phyloP scores from a whole-genome alignment of 1,139 yeast genomes.

The Pichia sp. region DNA sequence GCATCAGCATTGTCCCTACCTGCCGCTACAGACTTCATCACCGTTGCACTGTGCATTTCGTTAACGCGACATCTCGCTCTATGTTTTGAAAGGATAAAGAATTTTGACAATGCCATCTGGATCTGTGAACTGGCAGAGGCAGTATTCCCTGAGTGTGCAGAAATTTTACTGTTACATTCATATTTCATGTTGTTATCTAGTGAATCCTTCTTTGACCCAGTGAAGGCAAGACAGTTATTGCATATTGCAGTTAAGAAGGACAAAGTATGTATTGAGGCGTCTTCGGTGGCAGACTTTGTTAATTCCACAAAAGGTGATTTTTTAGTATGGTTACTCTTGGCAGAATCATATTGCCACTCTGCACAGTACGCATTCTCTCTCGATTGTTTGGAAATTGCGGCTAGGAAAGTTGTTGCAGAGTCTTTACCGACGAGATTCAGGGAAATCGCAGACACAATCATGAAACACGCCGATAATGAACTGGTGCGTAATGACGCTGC shows the following conservation, averaged over 20 bases:
- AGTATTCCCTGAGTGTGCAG: conserved; percentile 38
- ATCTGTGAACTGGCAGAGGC: conserved; percentile 42
- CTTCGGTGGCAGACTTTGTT: conserved; percentile 6
- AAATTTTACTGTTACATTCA: conserved; percentile 41
- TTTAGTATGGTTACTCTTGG: conserved; percentile 52
- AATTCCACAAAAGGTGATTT: conserved; percentile 28
- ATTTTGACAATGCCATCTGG: conserved; percentile 39
- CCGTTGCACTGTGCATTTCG: conserved; percentile 29
- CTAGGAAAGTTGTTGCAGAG: conserved; percentile 9
- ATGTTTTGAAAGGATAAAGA: conserved; percentile 43
- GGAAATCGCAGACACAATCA: too few relatives aligned
- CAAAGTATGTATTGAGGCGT: conserved; percentile 8
- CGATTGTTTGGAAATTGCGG: conserved; percentile 12
- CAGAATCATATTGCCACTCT: conserved; percentile 39
- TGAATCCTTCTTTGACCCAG: conserved; percentile 26
- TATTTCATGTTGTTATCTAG: conserved; percentile 34
- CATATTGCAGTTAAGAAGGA: conserved; percentile 26
- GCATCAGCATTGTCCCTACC: conserved; percentile 43
- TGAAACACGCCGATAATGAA: too few relatives aligned
- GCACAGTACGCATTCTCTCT: conserved; percentile 5
- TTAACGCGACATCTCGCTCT: conserved; percentile 48
- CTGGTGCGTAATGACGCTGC: too few relatives aligned
- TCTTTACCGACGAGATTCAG: too few relatives aligned
- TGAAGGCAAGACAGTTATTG: conserved; percentile 33
- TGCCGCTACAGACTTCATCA: conserved; percentile 36